Evolutionary conservation across 2,329 filamentous ascomycete genomes (phyloP), one percentile per base, ranked within the genome.

Genomic region (Pyricularia sp.): DNA sequence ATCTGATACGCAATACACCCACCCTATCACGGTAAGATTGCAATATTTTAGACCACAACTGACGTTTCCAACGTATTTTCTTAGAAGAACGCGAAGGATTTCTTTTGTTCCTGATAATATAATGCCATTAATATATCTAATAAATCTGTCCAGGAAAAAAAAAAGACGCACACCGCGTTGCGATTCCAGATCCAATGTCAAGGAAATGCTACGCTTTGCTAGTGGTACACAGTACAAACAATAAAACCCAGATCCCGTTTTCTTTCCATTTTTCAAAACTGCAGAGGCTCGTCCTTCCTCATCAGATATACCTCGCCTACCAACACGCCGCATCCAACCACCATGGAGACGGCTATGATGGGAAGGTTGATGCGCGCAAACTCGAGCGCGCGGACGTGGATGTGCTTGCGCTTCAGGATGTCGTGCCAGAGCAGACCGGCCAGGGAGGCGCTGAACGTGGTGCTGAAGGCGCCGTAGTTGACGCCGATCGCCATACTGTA

Each of bases 401-500:
- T 92, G 71, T 90, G 85, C 75, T 92, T 92, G 31, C 89, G 81
- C 0, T 76, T 78, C 0, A 92, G 81, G 23, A 93, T 92, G 71
- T 92, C 89, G 2, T 88, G 82, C 90, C 90, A 93, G 0, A 92
- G 79, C 10, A 93, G 81, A 1, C 90, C 90, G 1, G 90, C 90
- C 1, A 92, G 77, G 0, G 89, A 91, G 0, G 89, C 90, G 71
- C 88, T 91, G 72, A 93, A 91, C 0, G 89, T 88, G 0, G 87
- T 86, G 74, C 89, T 91, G 74, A 92, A 92, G 0, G 90, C 90
- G 4, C 90, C 90, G 69, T 88, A 92, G 76, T 93, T 92, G 70
- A 92, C 88, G 2, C 90, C 90, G 0, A 93, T 78, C 0, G 90
- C 90, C 88, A 92, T 91, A 76, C 85, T 86, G 76, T 92, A 92